Evolutionary conservation across 1,139 yeast genomes (phyloP).

Genomic region (Geotrichum cucujoidarum): DNA sequence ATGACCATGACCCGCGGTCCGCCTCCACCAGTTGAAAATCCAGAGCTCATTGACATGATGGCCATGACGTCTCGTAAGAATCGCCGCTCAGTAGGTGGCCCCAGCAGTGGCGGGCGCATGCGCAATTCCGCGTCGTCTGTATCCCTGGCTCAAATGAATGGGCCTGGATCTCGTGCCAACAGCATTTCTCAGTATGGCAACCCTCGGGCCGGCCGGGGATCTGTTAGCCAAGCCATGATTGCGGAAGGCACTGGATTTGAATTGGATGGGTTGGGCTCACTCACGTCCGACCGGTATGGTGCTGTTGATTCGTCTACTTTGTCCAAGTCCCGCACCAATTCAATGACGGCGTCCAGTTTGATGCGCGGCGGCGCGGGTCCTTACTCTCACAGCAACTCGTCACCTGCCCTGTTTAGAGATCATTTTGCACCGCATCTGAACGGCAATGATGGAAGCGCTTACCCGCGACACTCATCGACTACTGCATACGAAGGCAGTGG

Average conservation of each 20-base stretch:
- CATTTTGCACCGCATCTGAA: slow-evolving; percentile 6
- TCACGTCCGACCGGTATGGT: slow-evolving; percentile 18
- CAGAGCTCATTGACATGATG: slow-evolving; percentile 19
- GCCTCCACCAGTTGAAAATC: slow-evolving; percentile 12
- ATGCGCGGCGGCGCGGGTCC: neutral
- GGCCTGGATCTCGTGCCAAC: neutral
- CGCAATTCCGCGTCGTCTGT: slow-evolving; percentile 10
- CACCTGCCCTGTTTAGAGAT: slow-evolving; percentile 9
- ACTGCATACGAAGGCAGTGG: neutral
- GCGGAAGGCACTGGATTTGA: slow-evolving; percentile 12
- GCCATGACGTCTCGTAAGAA: slow-evolving; percentile 17
- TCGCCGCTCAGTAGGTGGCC: slow-evolving; percentile 16
- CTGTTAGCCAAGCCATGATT: slow-evolving; percentile 11
- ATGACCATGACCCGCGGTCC: neutral
- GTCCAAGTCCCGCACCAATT: slow-evolving; percentile 16
- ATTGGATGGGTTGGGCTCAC: slow-evolving; percentile 11
- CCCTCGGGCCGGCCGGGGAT: slow-evolving; percentile 8
- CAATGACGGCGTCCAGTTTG: slow-evolving; percentile 12
- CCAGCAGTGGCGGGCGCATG: neutral
- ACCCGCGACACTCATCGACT: neutral
- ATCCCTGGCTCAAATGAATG: slow-evolving; percentile 10
- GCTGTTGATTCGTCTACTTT: slow-evolving; percentile 16
- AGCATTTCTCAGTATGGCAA: neutral
- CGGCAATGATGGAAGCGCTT: neutral
- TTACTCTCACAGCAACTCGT: slow-evolving; percentile 1